Conservation (phyloP, 176 grass and related monocot species). For the Cocos nucifera region DNA sequence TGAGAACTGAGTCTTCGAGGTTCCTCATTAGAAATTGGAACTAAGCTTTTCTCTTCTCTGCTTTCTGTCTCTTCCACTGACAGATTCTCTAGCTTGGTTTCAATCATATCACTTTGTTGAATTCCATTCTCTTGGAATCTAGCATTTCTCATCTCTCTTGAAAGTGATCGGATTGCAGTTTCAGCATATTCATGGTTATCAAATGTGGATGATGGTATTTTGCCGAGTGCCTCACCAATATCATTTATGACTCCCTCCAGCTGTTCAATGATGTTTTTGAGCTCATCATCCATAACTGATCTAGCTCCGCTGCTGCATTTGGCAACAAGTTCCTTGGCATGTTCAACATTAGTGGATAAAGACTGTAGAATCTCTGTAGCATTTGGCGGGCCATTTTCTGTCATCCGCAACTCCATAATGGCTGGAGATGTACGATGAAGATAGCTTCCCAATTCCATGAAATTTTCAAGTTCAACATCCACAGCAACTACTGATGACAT, state of each 20-base stretch:
- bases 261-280: conserved; percentile 42
- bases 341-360: conserved; percentile 51
- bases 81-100: conserved; percentile 8
- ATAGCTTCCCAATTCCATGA: conserved; percentile 47
- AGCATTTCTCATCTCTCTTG: conserved; percentile 27
- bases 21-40: conserved; percentile 1
- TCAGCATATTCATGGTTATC: conserved; percentile 28
- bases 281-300: conserved; percentile 39
- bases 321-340: conserved; percentile 52
- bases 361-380: conserved; percentile 33
- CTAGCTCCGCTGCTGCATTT: conserved; percentile 33
- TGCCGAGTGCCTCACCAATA: conserved; percentile 55
- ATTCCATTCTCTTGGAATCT: conserved; percentile 3
- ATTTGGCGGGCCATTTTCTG: conserved; percentile 12
- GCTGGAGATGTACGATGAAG: conserved; percentile 20
- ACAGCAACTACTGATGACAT: conserved; percentile 27
- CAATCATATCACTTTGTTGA: conserved; percentile 4
- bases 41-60: background rate
- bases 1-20: conserved; percentile 17
- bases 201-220: conserved; percentile 38
- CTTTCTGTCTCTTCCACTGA: background rate
- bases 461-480: conserved; percentile 30
- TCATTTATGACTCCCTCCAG: conserved; percentile 52
- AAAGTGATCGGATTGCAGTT: conserved; percentile 4
- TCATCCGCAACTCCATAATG: conserved; percentile 29